A percentile compares a stretch with the other conserved stretches of the same genome.
These are phyloP conservation scores for Chrysochromulina tobinii DNA, from an alignment of 78 protist species.

Conservation along the genomic window DNA sequence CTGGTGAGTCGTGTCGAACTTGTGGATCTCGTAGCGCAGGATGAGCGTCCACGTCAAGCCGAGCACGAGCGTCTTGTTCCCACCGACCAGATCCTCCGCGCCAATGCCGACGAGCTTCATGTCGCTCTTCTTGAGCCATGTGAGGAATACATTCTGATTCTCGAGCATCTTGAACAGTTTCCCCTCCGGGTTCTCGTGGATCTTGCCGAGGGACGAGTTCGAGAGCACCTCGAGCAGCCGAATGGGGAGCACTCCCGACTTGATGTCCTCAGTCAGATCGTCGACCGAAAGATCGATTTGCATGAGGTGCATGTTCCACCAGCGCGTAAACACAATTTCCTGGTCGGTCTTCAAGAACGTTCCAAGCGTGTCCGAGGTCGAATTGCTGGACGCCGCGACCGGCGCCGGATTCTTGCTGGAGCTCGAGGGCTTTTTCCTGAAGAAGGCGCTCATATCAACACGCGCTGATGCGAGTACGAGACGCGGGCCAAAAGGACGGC, in stretches of 20 bases:
- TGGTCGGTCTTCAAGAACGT: no score
- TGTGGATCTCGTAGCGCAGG: conserved; percentile 77
- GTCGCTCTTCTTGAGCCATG: conserved; percentile 63
- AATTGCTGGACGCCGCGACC: no score
- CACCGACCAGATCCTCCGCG: conserved; percentile 70
- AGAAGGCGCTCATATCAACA: no score
- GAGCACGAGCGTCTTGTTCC: conserved; percentile 70
- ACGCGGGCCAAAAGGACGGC: no score
- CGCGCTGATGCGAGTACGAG: no score
- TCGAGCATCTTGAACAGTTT: conserved; percentile 68
- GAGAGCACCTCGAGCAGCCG: background rate
- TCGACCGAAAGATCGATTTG: background rate
- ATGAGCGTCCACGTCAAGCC: conserved; percentile 84
- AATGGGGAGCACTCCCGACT: background rate
- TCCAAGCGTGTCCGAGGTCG: no score
- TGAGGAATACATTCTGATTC: conserved; percentile 61
- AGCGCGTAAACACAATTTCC: no score
- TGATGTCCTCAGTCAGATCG: background rate
- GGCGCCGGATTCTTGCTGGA: no score
- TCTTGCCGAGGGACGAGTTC: background rate
- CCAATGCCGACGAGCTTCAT: conserved; percentile 76
- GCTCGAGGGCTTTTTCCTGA: no score
- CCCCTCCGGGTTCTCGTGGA: conserved; percentile 61
- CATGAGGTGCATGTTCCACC: no score
- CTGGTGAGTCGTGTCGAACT: conserved; percentile 1